These are phyloP conservation scores for Albizia julibrissin DNA, from an alignment of 306 rosid genomes.

Conservation along the genomic window DNA sequence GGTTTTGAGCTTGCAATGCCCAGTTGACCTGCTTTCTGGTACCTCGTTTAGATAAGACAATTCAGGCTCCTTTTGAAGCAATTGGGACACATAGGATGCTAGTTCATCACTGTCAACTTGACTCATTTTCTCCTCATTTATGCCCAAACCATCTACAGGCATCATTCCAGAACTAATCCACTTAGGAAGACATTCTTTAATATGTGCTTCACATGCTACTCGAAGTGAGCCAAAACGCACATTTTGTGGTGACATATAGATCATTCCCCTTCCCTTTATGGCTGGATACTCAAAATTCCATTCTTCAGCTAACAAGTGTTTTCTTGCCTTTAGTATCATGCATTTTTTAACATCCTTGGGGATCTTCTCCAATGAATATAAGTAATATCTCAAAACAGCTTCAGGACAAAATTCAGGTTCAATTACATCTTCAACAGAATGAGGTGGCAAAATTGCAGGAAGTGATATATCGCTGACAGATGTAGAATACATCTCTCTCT, in stretches of 20 bases:
- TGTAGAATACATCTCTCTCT: conserved; percentile 20
- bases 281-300: conserved; percentile 42
- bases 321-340: conserved; percentile 44
- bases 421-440: background rate
- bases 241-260: conserved; percentile 53
- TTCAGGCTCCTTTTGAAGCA: conserved; percentile 41
- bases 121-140: conserved; percentile 34
- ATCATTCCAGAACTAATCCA: conserved; percentile 24
- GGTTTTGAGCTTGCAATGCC: conserved; percentile 34
- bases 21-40: conserved; percentile 31
- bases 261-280: conserved; percentile 33
- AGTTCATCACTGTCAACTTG: conserved; percentile 28
- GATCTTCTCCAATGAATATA: background rate
- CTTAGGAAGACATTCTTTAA: conserved; percentile 32
- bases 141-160: conserved; percentile 26
- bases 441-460: conserved; percentile 26
- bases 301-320: conserved; percentile 51
- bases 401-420: conserved; percentile 46
- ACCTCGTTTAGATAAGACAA: conserved; percentile 18
- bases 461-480: conserved; percentile 14
- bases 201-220: conserved; percentile 48
- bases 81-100: conserved; percentile 32
- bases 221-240: conserved; percentile 32
- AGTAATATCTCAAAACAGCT: conserved; percentile 52
- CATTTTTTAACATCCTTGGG: background rate